These are phyloP conservation scores for Blastobotrys raffinosifermentans DNA, from an alignment of 1,139 yeast genomes.

Conservation along the genomic window DNA sequence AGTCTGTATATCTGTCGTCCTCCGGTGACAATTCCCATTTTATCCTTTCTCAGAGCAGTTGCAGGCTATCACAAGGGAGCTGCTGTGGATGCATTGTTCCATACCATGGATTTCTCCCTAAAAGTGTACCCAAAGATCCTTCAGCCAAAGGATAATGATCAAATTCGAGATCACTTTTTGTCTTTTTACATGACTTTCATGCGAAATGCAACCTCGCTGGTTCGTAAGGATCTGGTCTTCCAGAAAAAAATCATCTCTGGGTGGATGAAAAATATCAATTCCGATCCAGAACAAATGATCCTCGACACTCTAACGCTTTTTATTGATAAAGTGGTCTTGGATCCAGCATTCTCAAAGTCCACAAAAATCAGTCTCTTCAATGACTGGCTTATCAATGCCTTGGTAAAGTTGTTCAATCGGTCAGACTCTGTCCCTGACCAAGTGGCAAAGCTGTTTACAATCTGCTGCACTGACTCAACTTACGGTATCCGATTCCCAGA, in stretches of 20 bases:
- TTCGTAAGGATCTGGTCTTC: slow-evolving; percentile 56
- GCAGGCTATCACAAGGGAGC: slow-evolving; percentile 46
- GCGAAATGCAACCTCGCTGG: slow-evolving; percentile 42
- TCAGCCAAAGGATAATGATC: slow-evolving; percentile 36
- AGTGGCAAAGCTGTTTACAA: slow-evolving; percentile 46
- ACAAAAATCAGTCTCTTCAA: slow-evolving; percentile 73
- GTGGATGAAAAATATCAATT: slow-evolving; percentile 57
- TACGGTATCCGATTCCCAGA: slow-evolving; percentile 60
- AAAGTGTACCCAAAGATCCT: slow-evolving; percentile 58
- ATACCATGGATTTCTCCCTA: slow-evolving; percentile 62
- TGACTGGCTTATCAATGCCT: slow-evolving; percentile 62
- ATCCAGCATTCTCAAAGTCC: slow-evolving; percentile 55
- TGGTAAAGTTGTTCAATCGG: slow-evolving; percentile 48
- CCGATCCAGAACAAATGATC: slow-evolving; percentile 48
- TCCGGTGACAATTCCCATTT: slow-evolving; percentile 54
- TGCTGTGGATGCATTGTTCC: slow-evolving; percentile 51
- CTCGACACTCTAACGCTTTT: slow-evolving; percentile 43
- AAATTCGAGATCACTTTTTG: slow-evolving; percentile 54
- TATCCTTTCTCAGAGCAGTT: slow-evolving; percentile 50
- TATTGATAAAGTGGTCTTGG: slow-evolving; percentile 48
- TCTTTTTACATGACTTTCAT: slow-evolving; percentile 55
- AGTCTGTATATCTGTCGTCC: slow-evolving; percentile 57
- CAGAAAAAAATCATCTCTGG: slow-evolving; percentile 55
- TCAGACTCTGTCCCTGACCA: slow-evolving; percentile 29
- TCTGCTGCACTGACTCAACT: slow-evolving; percentile 46